Evolutionary conservation across 2,329 filamentous ascomycete genomes (phyloP).

Genomic region (Aspergillus puulaauensis): DNA sequence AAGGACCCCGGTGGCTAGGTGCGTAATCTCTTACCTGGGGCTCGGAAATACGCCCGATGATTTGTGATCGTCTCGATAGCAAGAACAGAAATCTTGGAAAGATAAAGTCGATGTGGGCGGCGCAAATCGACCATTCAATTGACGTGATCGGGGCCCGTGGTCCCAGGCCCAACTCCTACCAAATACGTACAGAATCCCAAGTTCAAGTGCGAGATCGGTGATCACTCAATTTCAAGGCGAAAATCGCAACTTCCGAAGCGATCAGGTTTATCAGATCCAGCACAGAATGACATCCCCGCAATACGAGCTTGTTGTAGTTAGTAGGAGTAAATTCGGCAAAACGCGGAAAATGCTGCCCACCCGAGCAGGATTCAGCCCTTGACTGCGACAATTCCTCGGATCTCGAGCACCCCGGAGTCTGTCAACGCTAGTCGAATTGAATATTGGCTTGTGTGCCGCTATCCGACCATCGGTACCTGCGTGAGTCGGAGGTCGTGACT

Average conservation of each 20-base stretch:
- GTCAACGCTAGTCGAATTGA: not conserved
- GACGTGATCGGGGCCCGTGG: constrained; percentile 8
- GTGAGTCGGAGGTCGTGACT: constrained; percentile 8
- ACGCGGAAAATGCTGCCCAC: not conserved
- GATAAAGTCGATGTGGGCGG: not conserved
- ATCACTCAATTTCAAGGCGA: not conserved
- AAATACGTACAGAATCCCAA: not conserved
- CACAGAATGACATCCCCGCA: not conserved
- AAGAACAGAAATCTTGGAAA: not conserved
- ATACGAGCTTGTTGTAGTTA: not conserved
- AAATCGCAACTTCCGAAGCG: not conserved
- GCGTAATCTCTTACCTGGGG: not conserved
- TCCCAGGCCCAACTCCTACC: not conserved
- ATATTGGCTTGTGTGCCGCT: constrained; percentile 11
- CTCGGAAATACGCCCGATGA: not conserved
- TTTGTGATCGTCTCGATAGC: not conserved
- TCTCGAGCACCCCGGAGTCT: not conserved
- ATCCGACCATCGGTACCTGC: constrained; percentile 20
- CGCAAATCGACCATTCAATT: constrained; percentile 8
- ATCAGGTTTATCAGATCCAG: not conserved
- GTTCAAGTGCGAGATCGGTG: not conserved
- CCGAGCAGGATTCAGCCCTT: not conserved
- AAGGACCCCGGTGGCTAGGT: too few relatives aligned
- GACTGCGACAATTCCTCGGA: not conserved
- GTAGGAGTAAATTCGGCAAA: not conserved